phyloP scores from a whole-genome alignment of 2,329 filamentous ascomycete species.

The Pseudocercospora cruenta region DNA sequence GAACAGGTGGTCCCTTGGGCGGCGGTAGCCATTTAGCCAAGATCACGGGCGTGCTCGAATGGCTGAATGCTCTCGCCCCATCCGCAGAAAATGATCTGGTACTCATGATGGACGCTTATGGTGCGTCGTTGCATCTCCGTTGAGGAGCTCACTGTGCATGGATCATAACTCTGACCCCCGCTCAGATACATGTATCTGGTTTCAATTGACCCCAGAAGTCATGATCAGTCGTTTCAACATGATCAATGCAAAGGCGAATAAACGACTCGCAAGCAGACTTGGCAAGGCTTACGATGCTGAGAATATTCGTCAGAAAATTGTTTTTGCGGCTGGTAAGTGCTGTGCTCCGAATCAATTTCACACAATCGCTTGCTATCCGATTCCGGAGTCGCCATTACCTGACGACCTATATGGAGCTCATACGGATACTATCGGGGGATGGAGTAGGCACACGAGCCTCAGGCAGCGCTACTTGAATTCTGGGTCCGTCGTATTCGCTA shows the following conservation, averaged over 20 bases:
- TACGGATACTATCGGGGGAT: conserved; percentile 39
- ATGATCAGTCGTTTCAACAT: conserved; percentile 30
- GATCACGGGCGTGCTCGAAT: conserved; percentile 27
- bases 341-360: conserved; percentile 50
- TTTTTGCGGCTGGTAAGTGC: conserved; percentile 60
- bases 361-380: conserved; percentile 55
- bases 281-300: conserved; percentile 43
- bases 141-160: not conserved
- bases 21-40: conserved; percentile 32
- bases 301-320: conserved; percentile 50
- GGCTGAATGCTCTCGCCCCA: conserved; percentile 20
- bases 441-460: conserved; percentile 38
- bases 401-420: conserved; percentile 49
- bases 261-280: conserved; percentile 48
- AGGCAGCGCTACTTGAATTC: conserved; percentile 34
- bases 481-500: conserved; percentile 8
- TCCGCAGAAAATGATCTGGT: conserved; percentile 29
- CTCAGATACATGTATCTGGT: conserved; percentile 35
- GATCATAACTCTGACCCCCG: conserved; percentile 1
- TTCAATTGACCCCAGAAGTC: conserved; percentile 30
- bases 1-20: conserved; percentile 16
- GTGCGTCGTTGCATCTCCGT: conserved; percentile 11
- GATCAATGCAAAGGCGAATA: conserved; percentile 41
- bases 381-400: conserved; percentile 56
- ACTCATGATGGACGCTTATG: conserved; percentile 33